A percentile compares a stretch with the other conserved stretches of the same genome.
phyloP scores from a whole-genome alignment of 495 filamentous ascomycete genomes.

The Aspergillus olivimuriae region DNA sequence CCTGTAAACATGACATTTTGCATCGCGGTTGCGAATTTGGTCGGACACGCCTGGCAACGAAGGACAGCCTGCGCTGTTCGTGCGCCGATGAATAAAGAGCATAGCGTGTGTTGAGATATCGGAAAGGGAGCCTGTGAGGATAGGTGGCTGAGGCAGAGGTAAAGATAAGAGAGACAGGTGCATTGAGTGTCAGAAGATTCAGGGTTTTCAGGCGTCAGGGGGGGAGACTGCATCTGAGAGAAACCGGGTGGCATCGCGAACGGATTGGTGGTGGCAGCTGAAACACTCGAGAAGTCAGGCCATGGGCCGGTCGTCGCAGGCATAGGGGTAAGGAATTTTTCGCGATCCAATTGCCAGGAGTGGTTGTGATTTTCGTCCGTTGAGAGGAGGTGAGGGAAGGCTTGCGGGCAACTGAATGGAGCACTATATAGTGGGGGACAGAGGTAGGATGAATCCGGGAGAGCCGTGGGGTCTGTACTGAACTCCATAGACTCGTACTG shows the following conservation, averaged over 20 bases:
- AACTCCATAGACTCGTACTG: conserved; percentile 11
- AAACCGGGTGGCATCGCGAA: conserved; percentile 21
- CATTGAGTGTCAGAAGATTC: conserved; percentile 27
- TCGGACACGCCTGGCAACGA: conserved; percentile 52
- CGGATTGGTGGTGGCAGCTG: conserved; percentile 30
- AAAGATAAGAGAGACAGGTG: conserved; percentile 40
- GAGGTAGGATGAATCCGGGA: conserved; percentile 18
- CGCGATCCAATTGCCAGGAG: conserved; percentile 21
- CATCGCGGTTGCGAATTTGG: conserved; percentile 37
- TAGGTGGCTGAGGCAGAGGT: conserved; percentile 40
- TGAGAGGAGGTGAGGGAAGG: conserved; percentile 15
- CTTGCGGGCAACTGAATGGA: conserved; percentile 10
- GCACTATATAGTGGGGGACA: conserved; percentile 23
- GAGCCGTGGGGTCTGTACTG: conserved; percentile 1
- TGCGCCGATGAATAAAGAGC: conserved; percentile 51
- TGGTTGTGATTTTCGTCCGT: conserved; percentile 24
- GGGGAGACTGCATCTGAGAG: conserved; percentile 17
- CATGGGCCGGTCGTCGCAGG: conserved; percentile 31
- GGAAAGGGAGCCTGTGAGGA: conserved; percentile 38
- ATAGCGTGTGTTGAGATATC: conserved; percentile 42
- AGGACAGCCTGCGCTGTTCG: conserved; percentile 51
- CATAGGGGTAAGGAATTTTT: conserved; percentile 21
- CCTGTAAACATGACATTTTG: conserved; percentile 65
- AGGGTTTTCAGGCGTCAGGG: conserved; percentile 22
- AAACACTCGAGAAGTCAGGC: conserved; percentile 40